Percentiles rank a stretch among this genome's conserved stretches.
phyloP scores from a whole-genome alignment of 345 rosid genomes.

The Hypericum perforatum region DNA sequence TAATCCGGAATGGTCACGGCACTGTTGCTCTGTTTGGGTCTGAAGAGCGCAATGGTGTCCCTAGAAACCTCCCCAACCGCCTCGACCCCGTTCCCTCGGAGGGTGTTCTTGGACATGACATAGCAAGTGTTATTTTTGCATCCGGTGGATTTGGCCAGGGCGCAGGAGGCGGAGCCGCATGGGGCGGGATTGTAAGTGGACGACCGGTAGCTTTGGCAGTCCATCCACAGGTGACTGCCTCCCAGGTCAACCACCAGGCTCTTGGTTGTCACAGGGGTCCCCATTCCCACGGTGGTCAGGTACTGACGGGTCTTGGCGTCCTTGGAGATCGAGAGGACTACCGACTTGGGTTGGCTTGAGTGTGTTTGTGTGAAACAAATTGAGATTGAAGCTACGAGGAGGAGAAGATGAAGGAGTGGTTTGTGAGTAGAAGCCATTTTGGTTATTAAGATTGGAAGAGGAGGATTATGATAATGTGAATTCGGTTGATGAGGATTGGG shows the following conservation, averaged over 20 bases:
- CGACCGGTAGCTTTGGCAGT: not conserved
- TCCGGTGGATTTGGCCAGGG: not conserved
- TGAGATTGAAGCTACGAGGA: not conserved
- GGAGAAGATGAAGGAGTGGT: not conserved
- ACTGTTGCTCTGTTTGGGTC: constrained; percentile 1
- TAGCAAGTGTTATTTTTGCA: not conserved
- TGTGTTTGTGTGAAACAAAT: not conserved
- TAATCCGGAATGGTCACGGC: not conserved
- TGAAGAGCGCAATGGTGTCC: constrained; percentile 10
- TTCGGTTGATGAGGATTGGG: too few species aligned
- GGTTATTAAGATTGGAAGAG: too few species aligned
- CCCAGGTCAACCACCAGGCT: not conserved
- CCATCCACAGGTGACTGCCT: not conserved
- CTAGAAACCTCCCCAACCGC: constrained; percentile 13
- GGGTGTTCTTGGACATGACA: not conserved
- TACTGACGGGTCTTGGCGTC: not conserved
- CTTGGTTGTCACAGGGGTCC: not conserved
- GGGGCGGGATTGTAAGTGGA: not conserved
- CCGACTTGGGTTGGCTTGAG: not conserved
- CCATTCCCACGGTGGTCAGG: not conserved
- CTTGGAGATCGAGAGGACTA: not conserved
- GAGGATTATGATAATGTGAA: too few species aligned
- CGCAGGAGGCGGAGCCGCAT: not conserved
- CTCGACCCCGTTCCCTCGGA: constrained; percentile 4
- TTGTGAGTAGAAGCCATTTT: not conserved